Conservation (phyloP, 2,329 filamentous ascomycete genomes). For the Elsinoe arachidis region DNA sequence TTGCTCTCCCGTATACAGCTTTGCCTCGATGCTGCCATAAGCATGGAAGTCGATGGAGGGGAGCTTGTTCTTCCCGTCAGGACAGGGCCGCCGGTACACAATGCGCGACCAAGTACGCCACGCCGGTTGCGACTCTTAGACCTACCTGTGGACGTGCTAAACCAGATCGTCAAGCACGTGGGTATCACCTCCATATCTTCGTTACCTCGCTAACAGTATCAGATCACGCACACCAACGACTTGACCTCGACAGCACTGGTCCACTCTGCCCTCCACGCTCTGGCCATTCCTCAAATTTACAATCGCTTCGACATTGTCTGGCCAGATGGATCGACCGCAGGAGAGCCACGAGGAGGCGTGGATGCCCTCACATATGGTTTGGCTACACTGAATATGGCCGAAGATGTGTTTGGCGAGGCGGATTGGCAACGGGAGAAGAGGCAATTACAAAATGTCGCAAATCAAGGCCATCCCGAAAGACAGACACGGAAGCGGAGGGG, state of each 20-base stretch:
- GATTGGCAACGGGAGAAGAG: slow-evolving; percentile 31
- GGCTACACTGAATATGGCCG: slow-evolving; percentile 67
- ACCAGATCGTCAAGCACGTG: slow-evolving; percentile 71
- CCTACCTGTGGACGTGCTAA: slow-evolving; percentile 68
- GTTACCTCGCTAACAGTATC: slow-evolving; percentile 14
- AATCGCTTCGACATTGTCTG: slow-evolving; percentile 81
- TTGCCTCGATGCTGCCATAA: background rate
- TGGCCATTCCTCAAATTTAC: slow-evolving; percentile 73
- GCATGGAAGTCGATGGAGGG: background rate
- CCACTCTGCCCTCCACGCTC: slow-evolving; percentile 65
- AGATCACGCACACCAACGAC: slow-evolving; percentile 76
- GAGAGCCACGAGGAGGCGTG: slow-evolving; percentile 61
- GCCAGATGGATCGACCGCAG: slow-evolving; percentile 60
- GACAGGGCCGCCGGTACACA: background rate
- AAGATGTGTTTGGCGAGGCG: slow-evolving; percentile 50
- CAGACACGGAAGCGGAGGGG: slow-evolving; percentile 43
- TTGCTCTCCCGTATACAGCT: background rate
- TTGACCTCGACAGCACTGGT: slow-evolving; percentile 68
- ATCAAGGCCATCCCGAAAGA: background rate
- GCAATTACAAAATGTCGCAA: background rate
- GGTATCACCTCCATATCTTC: slow-evolving; percentile 19
- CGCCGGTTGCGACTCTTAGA: slow-evolving; percentile 47
- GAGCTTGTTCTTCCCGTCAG: background rate
- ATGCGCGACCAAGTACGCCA: background rate
- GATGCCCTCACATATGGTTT: slow-evolving; percentile 77